These are phyloP conservation scores for Arabidopsis lyrata DNA, from an alignment of 441 rosid species.

Conservation along the genomic window DNA sequence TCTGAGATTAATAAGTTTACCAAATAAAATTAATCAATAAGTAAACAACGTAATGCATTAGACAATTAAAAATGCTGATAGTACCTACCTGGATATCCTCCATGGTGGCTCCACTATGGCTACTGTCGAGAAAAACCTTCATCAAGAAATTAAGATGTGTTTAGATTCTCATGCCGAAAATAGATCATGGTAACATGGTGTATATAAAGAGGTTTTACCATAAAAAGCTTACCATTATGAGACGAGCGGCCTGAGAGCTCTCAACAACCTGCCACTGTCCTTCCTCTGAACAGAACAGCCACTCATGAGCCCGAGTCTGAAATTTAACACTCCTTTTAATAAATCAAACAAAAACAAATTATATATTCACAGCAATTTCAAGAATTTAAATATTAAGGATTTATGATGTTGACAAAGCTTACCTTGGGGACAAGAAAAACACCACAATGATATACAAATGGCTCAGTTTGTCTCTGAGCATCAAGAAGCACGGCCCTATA, in stretches of 20 bases:
- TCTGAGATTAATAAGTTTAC: constrained; percentile 49
- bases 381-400: background rate
- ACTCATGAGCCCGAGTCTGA: constrained; percentile 89
- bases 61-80: constrained; percentile 14
- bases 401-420: constrained; percentile 14
- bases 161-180: constrained; percentile 34
- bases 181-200: background rate
- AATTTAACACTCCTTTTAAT: constrained; percentile 51
- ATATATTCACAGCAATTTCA: background rate
- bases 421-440: constrained; percentile 96
- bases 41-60: constrained; percentile 16
- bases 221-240: constrained; percentile 69
- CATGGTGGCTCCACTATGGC: constrained; percentile 64
- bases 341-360: constrained; percentile 40
- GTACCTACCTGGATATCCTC: constrained; percentile 95
- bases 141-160: constrained; percentile 30
- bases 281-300: constrained; percentile 97
- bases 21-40: constrained; percentile 9
- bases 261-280: constrained; percentile 93
- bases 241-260: constrained; percentile 87
- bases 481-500: constrained; percentile 84
- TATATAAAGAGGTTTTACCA: constrained; percentile 26
- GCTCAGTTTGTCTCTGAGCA: constrained; percentile 56
- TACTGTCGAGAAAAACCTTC: constrained; percentile 74
- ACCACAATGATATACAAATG: constrained; percentile 71